phyloP scores from a whole-genome alignment of 169 alveolate species.

The Cystoisospora suis region DNA sequence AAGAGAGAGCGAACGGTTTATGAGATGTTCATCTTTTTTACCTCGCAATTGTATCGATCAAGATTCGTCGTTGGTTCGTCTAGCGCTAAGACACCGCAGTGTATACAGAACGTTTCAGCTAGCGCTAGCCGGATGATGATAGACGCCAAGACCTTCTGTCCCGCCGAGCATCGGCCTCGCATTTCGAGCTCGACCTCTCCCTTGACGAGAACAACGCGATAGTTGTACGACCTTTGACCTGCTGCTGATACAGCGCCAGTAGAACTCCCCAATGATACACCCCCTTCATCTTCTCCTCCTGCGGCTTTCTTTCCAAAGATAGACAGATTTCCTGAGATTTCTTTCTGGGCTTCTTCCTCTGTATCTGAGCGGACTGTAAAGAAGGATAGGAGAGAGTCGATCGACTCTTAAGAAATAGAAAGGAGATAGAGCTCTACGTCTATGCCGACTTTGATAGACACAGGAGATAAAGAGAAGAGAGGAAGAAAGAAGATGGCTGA shows the following conservation, averaged over 20 bases:
- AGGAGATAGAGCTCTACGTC: background rate
- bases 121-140: conserved; percentile 97
- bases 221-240: conserved; percentile 73
- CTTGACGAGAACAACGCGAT: conserved; percentile 86
- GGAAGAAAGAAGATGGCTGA: conserved; percentile 1
- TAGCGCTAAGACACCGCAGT: conserved; percentile 97
- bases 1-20: background rate
- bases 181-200: conserved; percentile 89
- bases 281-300: background rate
- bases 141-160: conserved; percentile 94
- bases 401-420: background rate
- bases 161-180: conserved; percentile 98
- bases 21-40: conserved; percentile 34
- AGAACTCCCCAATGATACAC: too few relatives aligned
- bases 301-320: background rate
- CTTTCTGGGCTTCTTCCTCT: conserved; percentile 39
- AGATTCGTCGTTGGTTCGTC: conserved; percentile 99
- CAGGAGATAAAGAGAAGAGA: background rate
- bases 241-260: conserved; percentile 18
- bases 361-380: conserved; percentile 49
- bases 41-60: conserved; percentile 93
- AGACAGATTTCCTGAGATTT: background rate
- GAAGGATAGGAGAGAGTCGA: background rate
- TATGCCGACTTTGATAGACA: background rate
- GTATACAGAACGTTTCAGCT: conserved; percentile 97